These are phyloP conservation scores for Stephania yunnanensis DNA, from an alignment of 164 flowering plant genomes.

Conservation along the genomic window DNA sequence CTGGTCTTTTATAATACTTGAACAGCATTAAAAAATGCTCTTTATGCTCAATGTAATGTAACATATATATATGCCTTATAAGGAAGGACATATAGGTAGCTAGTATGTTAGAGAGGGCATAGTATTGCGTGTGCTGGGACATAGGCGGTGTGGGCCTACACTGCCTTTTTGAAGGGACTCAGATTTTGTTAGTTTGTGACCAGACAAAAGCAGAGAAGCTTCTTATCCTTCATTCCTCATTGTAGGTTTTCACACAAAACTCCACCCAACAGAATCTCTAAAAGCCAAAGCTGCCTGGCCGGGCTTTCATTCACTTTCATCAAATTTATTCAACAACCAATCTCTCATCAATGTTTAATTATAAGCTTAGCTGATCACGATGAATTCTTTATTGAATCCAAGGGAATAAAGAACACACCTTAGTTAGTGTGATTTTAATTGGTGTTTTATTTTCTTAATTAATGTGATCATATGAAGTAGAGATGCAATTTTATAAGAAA, in stretches of 20 bases:
- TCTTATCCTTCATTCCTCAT: constrained; percentile 28
- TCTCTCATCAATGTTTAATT: not conserved
- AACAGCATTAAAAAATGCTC: not conserved
- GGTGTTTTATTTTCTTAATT: not conserved
- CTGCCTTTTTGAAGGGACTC: constrained; percentile 30
- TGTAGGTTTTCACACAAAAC: constrained; percentile 39
- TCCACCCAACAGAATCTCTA: constrained; percentile 30
- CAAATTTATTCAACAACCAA: not conserved
- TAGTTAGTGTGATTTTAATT: not conserved
- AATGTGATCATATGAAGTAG: not conserved
- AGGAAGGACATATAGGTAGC: not conserved
- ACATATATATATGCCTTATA: not conserved
- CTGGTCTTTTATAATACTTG: not conserved
- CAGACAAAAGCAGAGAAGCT: constrained; percentile 66
- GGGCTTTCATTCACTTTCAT: not conserved
- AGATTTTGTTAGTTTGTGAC: constrained; percentile 45
- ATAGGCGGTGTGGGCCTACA: constrained; percentile 38
- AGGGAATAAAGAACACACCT: not conserved
- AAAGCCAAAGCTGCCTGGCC: constrained; percentile 26
- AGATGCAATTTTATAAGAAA: not conserved
- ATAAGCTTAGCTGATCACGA: not conserved
- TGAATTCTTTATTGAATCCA: not conserved
- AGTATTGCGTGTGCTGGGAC: constrained; percentile 31
- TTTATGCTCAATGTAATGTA: constrained; percentile 1
- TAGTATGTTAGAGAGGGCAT: not conserved